Evolutionary conservation across 1,284 basidiomycete species (phyloP), one percentile per base, ranked within the genome.

Genomic region (Coniophora puteana): DNA sequence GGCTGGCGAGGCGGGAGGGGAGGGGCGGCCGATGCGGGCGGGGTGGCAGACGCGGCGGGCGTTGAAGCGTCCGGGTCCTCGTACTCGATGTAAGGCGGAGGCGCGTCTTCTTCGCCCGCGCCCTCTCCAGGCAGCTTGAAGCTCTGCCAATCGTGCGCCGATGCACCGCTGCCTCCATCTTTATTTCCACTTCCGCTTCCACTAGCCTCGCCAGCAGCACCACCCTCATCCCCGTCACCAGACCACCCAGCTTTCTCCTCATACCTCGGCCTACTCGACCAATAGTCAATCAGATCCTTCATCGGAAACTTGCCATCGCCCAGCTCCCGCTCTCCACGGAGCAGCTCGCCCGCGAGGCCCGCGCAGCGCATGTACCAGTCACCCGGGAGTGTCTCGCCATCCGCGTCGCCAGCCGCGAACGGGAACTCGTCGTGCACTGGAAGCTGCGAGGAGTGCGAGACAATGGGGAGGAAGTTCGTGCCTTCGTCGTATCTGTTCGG

Each of bases 301-400:
- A 71, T 65, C 0, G 86, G 85, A 46, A 88, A 80, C 1, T 74
- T 70, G n/a, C n/a, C n/a, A 43, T 84, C 82, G 27, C 70, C 68
- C 11, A 86, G 65, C 30, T 63, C 59, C 13, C 78, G 76, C 51
- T 84, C 81, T 16, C 74, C 72, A 21, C 79, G 77, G 22, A 88
- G 62, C 14, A 68, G 72, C 59, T 88, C 85, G 2, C 71, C 81
- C 3, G 79, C 82, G 50, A 83, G 79, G 8, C 85, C 84, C 46
- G 73, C 76, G 40, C 88, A 79, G 13, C 85, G 76, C 81, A 88
- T 88, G 54, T 84, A 89, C 84, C 85, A 89, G 59, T 89, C 86
- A 11, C 79, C 64, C 1, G 84, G 83, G 13, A 87, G 57, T 50
- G 86, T 81, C 49, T 78, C 73, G 4, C 83, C 83, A 48, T 88